A percentile compares a stretch with the other conserved stretches of the same genome.
These are phyloP conservation scores for Dentipellis sp. DNA, from an alignment of 768 basidiomycete species.

Conservation along the genomic window DNA sequence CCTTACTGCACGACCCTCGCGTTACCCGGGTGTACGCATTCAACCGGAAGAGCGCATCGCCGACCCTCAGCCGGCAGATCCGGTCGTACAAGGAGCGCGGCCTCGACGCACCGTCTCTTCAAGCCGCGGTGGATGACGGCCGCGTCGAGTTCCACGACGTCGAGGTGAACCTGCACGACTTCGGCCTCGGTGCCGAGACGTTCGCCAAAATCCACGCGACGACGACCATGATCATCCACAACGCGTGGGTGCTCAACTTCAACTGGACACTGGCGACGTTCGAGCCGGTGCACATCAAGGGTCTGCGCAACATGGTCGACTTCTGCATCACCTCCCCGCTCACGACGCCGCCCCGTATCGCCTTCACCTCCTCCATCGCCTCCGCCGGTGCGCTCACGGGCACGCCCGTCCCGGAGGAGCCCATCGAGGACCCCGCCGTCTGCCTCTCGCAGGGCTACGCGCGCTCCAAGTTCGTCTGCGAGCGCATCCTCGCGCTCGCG, in stretches of 20 bases:
- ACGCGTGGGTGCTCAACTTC: conserved; percentile 14
- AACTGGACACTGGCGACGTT: conserved; percentile 9
- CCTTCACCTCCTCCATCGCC: conserved; percentile 5
- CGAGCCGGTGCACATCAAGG: conserved; percentile 10
- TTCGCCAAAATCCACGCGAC: conserved; percentile 2
- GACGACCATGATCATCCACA: conserved; percentile 16
- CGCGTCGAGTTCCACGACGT: conserved; percentile 4
- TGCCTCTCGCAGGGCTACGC: conserved; percentile 12
- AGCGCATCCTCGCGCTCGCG: conserved; percentile 4
- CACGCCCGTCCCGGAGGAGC: not conserved
- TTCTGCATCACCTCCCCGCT: conserved; percentile 8
- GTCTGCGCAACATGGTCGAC: conserved; percentile 11
- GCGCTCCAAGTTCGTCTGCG: conserved; percentile 17
- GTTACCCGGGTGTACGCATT: not conserved
- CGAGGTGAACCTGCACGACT: conserved; percentile 3
- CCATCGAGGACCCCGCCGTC: not conserved
- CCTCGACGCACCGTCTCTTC: conserved; percentile 3
- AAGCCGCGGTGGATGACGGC: conserved; percentile 16
- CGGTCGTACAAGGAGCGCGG: not conserved
- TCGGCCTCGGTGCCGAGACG: not conserved
- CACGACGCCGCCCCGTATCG: not conserved
- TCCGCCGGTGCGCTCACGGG: not conserved
- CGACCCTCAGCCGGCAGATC: not conserved
- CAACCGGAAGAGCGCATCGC: not conserved
- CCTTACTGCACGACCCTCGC: not conserved